Conservation (phyloP, 2,329 filamentous ascomycete genomes). For the Sporothrix mexicana region DNA sequence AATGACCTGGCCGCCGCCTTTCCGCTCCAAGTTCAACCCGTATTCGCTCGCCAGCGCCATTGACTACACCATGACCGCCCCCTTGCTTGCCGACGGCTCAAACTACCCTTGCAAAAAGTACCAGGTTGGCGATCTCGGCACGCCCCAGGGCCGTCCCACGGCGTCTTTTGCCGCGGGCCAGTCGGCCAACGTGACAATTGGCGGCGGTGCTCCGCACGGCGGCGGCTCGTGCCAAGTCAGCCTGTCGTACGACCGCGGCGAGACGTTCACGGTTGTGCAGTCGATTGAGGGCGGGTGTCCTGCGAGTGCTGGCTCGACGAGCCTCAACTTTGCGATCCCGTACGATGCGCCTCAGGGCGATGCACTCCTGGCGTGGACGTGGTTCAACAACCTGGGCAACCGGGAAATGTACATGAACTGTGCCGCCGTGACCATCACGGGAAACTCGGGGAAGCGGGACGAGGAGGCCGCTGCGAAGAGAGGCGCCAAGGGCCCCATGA, state of each 20-base stretch:
- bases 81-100: slow-evolving; percentile 63
- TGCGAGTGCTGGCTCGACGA: slow-evolving; percentile 49
- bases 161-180: slow-evolving; percentile 68
- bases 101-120: slow-evolving; percentile 80
- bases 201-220: slow-evolving; percentile 66
- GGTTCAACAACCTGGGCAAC: slow-evolving; percentile 78
- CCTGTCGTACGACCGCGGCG: slow-evolving; percentile 74
- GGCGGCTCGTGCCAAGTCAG: slow-evolving; percentile 80
- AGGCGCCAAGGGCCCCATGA: slow-evolving; percentile 52
- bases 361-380: slow-evolving; percentile 77
- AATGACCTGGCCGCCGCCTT: slow-evolving; percentile 58
- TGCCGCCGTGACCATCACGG: slow-evolving; percentile 63
- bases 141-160: slow-evolving; percentile 57
- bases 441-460: not conserved
- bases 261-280: slow-evolving; percentile 70
- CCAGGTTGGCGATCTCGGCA: slow-evolving; percentile 55
- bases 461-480: slow-evolving; percentile 76
- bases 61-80: slow-evolving; percentile 75
- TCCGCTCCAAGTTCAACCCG: slow-evolving; percentile 60
- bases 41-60: slow-evolving; percentile 50
- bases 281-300: slow-evolving; percentile 63
- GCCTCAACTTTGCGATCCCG: slow-evolving; percentile 70
- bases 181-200: slow-evolving; percentile 67
- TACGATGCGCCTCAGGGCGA: slow-evolving; percentile 59
- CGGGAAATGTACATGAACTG: slow-evolving; percentile 91